These are phyloP conservation scores for Colletotrichum scovillei DNA, from an alignment of 2,329 filamentous ascomycete genomes.

Conservation along the genomic window DNA sequence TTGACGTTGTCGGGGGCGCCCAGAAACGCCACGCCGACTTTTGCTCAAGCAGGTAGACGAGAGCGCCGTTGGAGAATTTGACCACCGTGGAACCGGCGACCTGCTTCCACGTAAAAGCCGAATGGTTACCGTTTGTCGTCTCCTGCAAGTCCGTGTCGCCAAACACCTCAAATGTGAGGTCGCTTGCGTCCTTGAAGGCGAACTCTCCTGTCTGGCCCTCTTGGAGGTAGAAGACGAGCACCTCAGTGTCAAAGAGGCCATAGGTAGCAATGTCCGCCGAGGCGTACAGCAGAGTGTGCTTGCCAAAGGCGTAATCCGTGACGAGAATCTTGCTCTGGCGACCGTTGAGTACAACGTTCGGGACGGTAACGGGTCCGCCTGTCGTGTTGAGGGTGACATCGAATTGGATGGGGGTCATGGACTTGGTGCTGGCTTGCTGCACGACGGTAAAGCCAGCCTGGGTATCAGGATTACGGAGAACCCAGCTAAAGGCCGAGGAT, in stretches of 20 bases:
- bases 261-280: conserved; percentile 78
- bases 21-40: conserved; percentile 77
- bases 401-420: conserved; percentile 56
- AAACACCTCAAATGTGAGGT: conserved; percentile 52
- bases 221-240: conserved; percentile 72
- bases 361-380: conserved; percentile 52
- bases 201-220: conserved; percentile 71
- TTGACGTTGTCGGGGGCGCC: conserved; percentile 61
- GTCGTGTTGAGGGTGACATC: conserved; percentile 60
- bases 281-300: conserved; percentile 72
- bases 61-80: conserved; percentile 59
- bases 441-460: conserved; percentile 62
- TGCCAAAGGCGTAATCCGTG: conserved; percentile 73
- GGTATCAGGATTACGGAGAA: conserved; percentile 61
- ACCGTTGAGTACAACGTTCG: conserved; percentile 66
- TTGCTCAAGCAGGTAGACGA: conserved; percentile 70
- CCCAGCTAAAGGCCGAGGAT: conserved; percentile 59
- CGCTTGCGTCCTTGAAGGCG: conserved; percentile 53
- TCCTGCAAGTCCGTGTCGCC: conserved; percentile 29
- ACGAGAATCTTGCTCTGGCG: conserved; percentile 77
- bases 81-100: conserved; percentile 60
- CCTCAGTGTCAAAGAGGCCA: conserved; percentile 65
- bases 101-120: conserved; percentile 60
- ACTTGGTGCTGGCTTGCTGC: conserved; percentile 57
- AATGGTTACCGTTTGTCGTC: conserved; percentile 37